Base-by-base conservation (phyloP, 2,329 filamentous ascomycete species). In the Ascochyta viciae-villosae region DNA sequence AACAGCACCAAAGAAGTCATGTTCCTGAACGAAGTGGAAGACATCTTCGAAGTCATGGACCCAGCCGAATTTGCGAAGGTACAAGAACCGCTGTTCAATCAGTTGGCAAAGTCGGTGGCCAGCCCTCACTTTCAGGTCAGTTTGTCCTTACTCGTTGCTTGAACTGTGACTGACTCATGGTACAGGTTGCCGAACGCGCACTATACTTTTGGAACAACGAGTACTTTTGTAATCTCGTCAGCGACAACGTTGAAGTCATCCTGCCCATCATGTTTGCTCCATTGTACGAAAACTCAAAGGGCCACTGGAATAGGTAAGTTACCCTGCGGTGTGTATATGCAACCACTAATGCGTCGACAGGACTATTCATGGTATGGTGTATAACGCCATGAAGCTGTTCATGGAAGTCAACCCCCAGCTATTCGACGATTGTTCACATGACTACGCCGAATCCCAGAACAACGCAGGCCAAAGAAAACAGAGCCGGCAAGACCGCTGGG, bases 201-300 rank as follows among this genome's bases (percentile, higher is more conserved):
- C 84, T 99, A 26, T 99, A 99, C 80, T 99, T 99, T 81, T 99
- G 95, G 95, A 99, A 99, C 83, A 99, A 99, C 73, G 95, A 99
- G 77, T 99, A 99, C 77, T 99, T 99, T 80, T 99, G 95, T 83
- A 99, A 98, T 73, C 83, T 99, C 56, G 95, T 99, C 65, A 97
- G 93, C 81, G 95, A 99, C 79, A 99, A 99, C 70, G 95, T 99
- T 51, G 94, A 98, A 72, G 94, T 96, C 42, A 99, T 99, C 68
- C 83, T 99, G 40, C 95, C 95, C 3, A 99, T 99, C 74, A 99
- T 99, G 95, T 99, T 99, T 79, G 93, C 94, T 24, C 94, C 95
- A 2, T 83, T 99, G 27, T 99, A 97, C 70, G 95, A 99, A 77
- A 99, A 99, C 76, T 98, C 94, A 4, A 99, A 99, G 80, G 94